Evolutionary conservation across 1,139 yeast genomes (phyloP).

Genomic region (Geotrichum reessii): DNA sequence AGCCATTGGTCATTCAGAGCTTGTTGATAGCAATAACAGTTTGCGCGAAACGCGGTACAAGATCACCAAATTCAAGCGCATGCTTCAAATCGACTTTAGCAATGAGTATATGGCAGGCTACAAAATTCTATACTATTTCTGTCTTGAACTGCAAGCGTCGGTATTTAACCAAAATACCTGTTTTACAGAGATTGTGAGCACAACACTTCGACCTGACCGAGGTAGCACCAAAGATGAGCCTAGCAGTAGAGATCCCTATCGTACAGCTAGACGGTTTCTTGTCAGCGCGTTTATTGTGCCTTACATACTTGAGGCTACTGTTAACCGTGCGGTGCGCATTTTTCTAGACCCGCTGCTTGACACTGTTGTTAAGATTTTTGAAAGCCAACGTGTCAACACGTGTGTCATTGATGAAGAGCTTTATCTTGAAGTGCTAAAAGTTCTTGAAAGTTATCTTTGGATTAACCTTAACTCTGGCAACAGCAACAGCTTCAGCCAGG

Average conservation of each 20-base stretch:
- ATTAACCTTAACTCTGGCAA: not conserved
- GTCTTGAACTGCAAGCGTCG: conserved; percentile 14
- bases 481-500: not conserved
- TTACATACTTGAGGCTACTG: conserved; percentile 6
- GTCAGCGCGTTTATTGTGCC: conserved; percentile 8
- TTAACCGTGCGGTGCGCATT: conserved; percentile 2
- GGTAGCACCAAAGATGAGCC: conserved; percentile 1
- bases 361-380: conserved; percentile 4
- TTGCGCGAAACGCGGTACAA: conserved; percentile 7
- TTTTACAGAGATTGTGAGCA: conserved; percentile 7
- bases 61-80: conserved; percentile 11
- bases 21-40: not conserved
- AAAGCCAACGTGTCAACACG: not conserved
- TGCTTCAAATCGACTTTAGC: conserved; percentile 14
- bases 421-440: not conserved
- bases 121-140: conserved; percentile 12
- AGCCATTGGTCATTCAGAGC: not conserved
- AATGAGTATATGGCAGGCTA: conserved; percentile 12
- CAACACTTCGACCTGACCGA: not conserved
- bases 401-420: not conserved
- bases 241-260: conserved; percentile 2
- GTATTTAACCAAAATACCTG: conserved; percentile 1
- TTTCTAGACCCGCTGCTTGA: conserved; percentile 10
- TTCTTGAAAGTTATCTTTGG: conserved; percentile 3
- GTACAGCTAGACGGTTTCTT: conserved; percentile 6